Base-by-base conservation (phyloP, 1,139 yeast species). In the Yamadazyma diddensiae region DNA sequence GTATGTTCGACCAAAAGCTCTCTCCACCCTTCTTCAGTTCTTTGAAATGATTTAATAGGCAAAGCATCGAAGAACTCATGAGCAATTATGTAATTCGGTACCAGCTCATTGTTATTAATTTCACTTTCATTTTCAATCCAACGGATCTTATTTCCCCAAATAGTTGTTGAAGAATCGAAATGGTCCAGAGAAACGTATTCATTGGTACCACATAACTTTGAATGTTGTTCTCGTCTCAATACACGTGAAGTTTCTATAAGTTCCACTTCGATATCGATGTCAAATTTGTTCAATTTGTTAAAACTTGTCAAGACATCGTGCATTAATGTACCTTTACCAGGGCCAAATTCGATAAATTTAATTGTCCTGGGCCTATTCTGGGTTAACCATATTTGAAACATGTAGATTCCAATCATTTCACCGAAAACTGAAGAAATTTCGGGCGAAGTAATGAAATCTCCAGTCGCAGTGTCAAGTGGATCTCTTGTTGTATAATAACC, bases 41-140 rank as follows among this genome's bases (percentile, higher is more conserved):
- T 73, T 35, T 74, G 70, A 50, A 83, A 86, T 41, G 81, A 73
- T 43, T 82, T 79, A 16, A 86, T 79, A 0, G 95, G 95, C 38
- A 86, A 64, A 0, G 95, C 95, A 58, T 86, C 95, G 51, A 82
- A 86, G 49, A 86, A 86, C 52, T 86, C 95, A 52, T 86, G 95
- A 0, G 94, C 94, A 34, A 86, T 53, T 6, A 84, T 65, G 50
- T 75, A 85, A 39, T 84, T 82, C 23, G 86, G 73, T 3, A 44
- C 39, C 1, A 55, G 45, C 4, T 60, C 63, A 4, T 62, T 63
- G 1, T 55, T 51, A 2, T 15, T 27, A 6, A 62, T 58, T 55
- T 78, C 82, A 38, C 69, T 68, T 37, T 83, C 84, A 11, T 81
- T 78, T 38, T 80, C 85, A n/a, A 73, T 68, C 95, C 95, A 86